Base-by-base conservation (phyloP, 345 rosid species). In the Salix dunnii region DNA sequence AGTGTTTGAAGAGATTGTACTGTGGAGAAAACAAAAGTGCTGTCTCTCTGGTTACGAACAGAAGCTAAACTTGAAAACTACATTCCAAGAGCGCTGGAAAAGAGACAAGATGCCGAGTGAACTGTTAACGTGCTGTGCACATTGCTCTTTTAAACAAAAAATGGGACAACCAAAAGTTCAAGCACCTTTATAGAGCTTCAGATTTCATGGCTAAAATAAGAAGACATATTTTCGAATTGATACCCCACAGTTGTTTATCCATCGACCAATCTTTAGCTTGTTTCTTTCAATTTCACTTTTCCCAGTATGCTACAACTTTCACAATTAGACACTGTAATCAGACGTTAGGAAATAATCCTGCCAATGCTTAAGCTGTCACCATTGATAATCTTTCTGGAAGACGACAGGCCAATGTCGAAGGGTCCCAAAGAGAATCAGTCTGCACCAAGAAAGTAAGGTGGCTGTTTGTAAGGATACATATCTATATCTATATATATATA, bases 391-490 rank as follows among this genome's bases (percentile, higher is more conserved):
- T 88, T 90, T 78, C 81, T 82, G 1, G 91, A 84, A 46, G 90
- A 86, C 25, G 97, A 86, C 20, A 86, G 73, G 72, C 94, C 94
- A 20, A 93, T 88, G 82, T 93, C 99, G 67, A 93, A 96, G 4
- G 97, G 92, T 82, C 96, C 98, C 67, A 86, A 80, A 70, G 97
- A 84, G n/a, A n/a, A 8, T 96, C 99, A 0, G 89, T 90, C 98
- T 96, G 91, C 82, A 68, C 36, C 38, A 84, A 82, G 14, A 38
- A 43, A 33, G 17, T 7, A 66, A 30, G 33, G 73, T 53, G 68
- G 76, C 16, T 6, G 25, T 12, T 51, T 20, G 14, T 14, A 16
- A 46, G 48, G 61, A 40, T 25, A 35, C 64, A 2, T 25, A 28
- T 28, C 1, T 28, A 28, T 28, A 28, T 28, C 1, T 28, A 28